Evolutionary conservation across 1,284 basidiomycete genomes (phyloP).

Genomic region (Boletellus dicymbophilus): DNA sequence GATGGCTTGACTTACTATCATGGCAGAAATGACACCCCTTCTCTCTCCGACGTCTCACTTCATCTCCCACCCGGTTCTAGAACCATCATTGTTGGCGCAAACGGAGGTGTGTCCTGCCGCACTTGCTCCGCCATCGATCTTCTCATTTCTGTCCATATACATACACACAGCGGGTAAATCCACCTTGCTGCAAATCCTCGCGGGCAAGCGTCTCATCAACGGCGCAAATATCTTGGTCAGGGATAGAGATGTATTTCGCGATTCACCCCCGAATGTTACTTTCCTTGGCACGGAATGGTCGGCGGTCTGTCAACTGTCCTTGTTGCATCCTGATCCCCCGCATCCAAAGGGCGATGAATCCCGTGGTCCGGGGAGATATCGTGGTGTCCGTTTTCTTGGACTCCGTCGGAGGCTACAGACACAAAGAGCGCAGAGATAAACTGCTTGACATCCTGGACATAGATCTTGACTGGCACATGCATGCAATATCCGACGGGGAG

Average conservation of each 20-base stretch:
- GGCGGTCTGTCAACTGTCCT: constrained; percentile 20
- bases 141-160: constrained; percentile 1
- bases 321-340: background rate
- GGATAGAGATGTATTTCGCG: constrained; percentile 83
- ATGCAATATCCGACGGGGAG: constrained; percentile 95
- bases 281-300: constrained; percentile 94
- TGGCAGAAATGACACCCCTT: constrained; percentile 37
- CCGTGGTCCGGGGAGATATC: constrained; percentile 92
- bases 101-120: constrained; percentile 65
- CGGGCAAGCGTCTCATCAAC: constrained; percentile 86
- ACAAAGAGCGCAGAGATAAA: constrained; percentile 86
- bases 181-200: constrained; percentile 91
- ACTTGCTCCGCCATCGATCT: background rate
- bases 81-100: constrained; percentile 88
- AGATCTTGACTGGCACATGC: constrained; percentile 93
- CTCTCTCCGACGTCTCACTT: constrained; percentile 70
- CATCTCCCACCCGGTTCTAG: constrained; percentile 73
- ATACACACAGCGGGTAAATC: constrained; percentile 95
- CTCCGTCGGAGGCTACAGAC: constrained; percentile 93
- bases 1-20: constrained; percentile 68
- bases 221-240: constrained; percentile 73
- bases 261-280: constrained; percentile 74
- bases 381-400: constrained; percentile 89
- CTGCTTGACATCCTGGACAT: constrained; percentile 94
- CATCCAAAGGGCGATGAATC: constrained; percentile 88